Evolutionary conservation across 441 rosid species (phyloP), one percentile per base, ranked within the genome.

Genomic region (Corymbia calophylla): DNA sequence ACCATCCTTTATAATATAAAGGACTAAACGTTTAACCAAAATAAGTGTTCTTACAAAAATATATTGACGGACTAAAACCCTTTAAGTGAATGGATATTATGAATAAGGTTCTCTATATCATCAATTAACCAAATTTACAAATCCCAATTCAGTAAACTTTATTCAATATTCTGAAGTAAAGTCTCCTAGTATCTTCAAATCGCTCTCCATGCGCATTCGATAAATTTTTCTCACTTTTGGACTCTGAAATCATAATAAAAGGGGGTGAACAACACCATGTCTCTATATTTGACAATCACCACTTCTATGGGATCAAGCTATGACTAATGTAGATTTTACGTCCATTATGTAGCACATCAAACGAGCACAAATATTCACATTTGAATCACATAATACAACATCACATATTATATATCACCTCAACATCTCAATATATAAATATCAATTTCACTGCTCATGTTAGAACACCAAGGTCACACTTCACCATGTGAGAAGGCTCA

Each of bases 321-420:
- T 32, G 25, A 9, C 0, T 9, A 0, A 18, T 18, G 47, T 7
- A 68, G 47, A 32, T 4, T 0, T 32, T 68, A 68, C 1, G 2
- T 32, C 27, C 25, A 18, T 68, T 32, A 32, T 68, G 80, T 25
- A 3, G 47, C 4, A 68, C 0, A 32, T 32, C 4, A 68, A 2
- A 9, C 0, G 18, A 68, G 1, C 80, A 32, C 47, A 68, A 68
- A 68, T 68, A 68, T 68, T 68, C 80, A 0, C 47, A 9, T 68
- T 32, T 4, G 18, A 5, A 73, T 73, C 49, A 5, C n/a, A 73
- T 23, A 2, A 10, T 1, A 3, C 51, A 7, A 3, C 3, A 39
- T 39, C 84, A 3, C n/a, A 39, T 39, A 39, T 73, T 3, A 2
- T 39, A 39, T 23, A 11, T 1, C n/a, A 23, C n/a, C 25, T 73